These are phyloP conservation scores for Cercospora sp. DNA, from an alignment of 2,329 filamentous ascomycete species.

Conservation along the genomic window DNA sequence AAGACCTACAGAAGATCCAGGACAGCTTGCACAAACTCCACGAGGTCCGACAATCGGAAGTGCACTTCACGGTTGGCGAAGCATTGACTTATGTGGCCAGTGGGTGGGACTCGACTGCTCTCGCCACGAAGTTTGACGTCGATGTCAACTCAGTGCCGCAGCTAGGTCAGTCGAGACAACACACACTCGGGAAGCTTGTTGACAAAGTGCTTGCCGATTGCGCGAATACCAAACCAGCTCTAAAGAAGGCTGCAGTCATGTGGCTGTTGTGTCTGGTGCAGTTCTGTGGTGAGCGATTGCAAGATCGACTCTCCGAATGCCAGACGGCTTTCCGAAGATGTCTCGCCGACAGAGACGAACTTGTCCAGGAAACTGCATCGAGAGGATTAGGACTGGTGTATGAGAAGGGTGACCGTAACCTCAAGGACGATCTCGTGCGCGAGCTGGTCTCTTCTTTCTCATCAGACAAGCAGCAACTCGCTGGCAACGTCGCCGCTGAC, in stretches of 20 bases:
- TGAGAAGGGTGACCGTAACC: conserved; percentile 77
- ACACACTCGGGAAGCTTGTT: conserved; percentile 57
- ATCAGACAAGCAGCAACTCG: conserved; percentile 67
- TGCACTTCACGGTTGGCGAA: conserved; percentile 88
- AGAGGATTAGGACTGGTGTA: conserved; percentile 90
- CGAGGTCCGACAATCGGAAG: conserved; percentile 80
- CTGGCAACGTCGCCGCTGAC: conserved; percentile 79
- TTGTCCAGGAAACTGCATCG: conserved; percentile 94
- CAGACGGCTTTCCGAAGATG: conserved; percentile 87
- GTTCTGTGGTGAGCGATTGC: conserved; percentile 82
- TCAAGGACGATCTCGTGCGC: conserved; percentile 80
- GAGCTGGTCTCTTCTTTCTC: conserved; percentile 88
- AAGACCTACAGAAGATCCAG: conserved; percentile 57
- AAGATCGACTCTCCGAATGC: conserved; percentile 71
- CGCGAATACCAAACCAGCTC: conserved; percentile 79
- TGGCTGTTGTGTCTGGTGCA: conserved; percentile 93
- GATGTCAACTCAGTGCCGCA: conserved; percentile 47
- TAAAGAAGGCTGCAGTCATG: conserved; percentile 89
- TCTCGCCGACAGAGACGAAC: conserved; percentile 82
- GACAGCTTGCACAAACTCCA: conserved; percentile 72
- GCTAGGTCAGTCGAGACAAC: conserved; percentile 41
- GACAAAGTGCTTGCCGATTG: conserved; percentile 75
- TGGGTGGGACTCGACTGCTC: conserved; percentile 79
- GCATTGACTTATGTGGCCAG: conserved; percentile 75
- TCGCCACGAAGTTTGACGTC: conserved; percentile 75